Evolutionary conservation across 352 stramenopile genomes (phyloP).

Genomic region (Pythium diclinum): DNA sequence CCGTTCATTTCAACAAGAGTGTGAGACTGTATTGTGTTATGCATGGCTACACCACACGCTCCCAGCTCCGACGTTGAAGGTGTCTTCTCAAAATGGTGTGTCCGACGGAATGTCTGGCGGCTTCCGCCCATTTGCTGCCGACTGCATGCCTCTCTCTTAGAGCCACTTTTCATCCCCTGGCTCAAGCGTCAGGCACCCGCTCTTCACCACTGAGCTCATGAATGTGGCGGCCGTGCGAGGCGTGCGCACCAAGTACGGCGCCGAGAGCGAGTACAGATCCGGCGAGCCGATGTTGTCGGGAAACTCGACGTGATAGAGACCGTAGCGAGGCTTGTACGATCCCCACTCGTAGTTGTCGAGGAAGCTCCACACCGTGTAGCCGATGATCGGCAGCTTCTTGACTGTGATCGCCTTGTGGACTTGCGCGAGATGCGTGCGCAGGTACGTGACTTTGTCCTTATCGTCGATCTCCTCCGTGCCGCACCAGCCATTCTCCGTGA

Average conservation of each 20-base stretch:
- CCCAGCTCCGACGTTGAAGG: too few relatives aligned
- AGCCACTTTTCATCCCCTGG: conserved; percentile 1
- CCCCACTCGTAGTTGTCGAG: conserved; percentile 96
- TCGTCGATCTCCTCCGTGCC: conserved; percentile 49
- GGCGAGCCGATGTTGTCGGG: conserved; percentile 15
- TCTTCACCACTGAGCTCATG: conserved; percentile 3
- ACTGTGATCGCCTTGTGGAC: conserved; percentile 45
- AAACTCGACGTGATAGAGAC: conserved; percentile 53
- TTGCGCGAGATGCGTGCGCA: conserved; percentile 40
- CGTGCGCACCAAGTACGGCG: conserved; percentile 29
- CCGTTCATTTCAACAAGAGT: too few relatives aligned
- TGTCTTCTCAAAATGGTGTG: too few relatives aligned
- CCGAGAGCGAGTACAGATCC: conserved; percentile 7
- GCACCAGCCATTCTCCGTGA: conserved; percentile 56
- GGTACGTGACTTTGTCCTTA: conserved; percentile 50
- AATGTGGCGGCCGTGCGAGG: conserved; percentile 25
- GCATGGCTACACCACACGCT: too few relatives aligned
- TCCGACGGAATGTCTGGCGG: too few relatives aligned
- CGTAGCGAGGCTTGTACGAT: conserved; percentile 52
- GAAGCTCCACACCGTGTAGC: conserved; percentile 90
- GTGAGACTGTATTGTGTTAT: too few relatives aligned
- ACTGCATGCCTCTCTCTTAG: too few relatives aligned
- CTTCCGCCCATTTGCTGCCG: too few relatives aligned
- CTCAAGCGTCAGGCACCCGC: neutral
- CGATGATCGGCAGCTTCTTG: conserved; percentile 53